phyloP scores from a whole-genome alignment of 495 filamentous ascomycete species.

The Lophiostoma macrostomum region DNA sequence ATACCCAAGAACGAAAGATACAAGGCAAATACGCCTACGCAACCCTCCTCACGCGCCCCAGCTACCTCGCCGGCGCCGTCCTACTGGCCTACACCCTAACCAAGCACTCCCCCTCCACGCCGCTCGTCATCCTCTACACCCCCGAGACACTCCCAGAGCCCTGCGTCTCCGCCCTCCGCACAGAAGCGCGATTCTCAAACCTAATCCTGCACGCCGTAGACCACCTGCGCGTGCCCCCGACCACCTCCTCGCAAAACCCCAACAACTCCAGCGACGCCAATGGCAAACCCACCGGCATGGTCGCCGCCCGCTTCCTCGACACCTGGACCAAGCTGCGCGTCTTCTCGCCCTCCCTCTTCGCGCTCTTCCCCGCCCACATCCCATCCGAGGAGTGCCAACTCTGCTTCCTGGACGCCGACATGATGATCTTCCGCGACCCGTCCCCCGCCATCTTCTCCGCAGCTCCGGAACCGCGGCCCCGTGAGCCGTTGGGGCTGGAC shows the following conservation, averaged over 20 bases:
- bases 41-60: slow-evolving; percentile 51
- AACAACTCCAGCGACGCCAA: too few species aligned
- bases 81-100: slow-evolving; percentile 49
- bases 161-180: slow-evolving; percentile 38
- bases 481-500: background rate
- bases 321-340: slow-evolving; percentile 58
- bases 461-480: slow-evolving; percentile 22
- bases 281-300: slow-evolving; percentile 20
- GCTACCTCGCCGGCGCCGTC: slow-evolving; percentile 52
- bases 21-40: slow-evolving; percentile 37
- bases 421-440: slow-evolving; percentile 44
- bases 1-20: too few species aligned
- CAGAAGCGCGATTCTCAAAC: slow-evolving; percentile 39
- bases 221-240: slow-evolving; percentile 36
- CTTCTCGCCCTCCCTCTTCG: slow-evolving; percentile 47
- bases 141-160: slow-evolving; percentile 34
- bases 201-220: slow-evolving; percentile 39
- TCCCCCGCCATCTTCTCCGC: slow-evolving; percentile 46
- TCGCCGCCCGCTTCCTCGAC: slow-evolving; percentile 50
- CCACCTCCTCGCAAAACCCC: too few species aligned
- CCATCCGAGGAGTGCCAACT: too few species aligned
- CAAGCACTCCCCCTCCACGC: slow-evolving; percentile 44
- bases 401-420: slow-evolving; percentile 54
- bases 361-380: slow-evolving; percentile 38
- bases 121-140: slow-evolving; percentile 51